These are phyloP conservation scores for Penicillium angulare DNA, from an alignment of 495 filamentous ascomycete species.

Conservation along the genomic window DNA sequence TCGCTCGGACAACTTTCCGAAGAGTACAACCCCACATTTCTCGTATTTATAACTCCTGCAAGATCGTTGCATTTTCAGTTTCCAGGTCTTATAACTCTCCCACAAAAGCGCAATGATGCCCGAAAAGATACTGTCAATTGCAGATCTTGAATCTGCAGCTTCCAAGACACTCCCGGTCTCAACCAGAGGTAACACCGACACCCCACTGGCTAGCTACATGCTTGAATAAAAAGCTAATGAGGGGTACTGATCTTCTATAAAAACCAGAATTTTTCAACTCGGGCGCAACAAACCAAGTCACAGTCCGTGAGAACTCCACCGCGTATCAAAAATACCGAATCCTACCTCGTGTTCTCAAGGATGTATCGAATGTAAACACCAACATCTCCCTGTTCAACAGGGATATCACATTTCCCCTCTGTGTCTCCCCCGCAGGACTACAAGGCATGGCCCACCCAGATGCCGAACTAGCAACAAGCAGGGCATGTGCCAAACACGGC, in stretches of 20 bases:
- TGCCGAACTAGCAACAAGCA: conserved; percentile 64
- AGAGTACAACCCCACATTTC: not conserved
- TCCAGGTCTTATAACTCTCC: not conserved
- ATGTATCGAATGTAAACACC: conserved; percentile 49
- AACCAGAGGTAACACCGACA: conserved; percentile 17
- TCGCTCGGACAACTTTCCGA: no score
- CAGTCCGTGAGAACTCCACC: conserved; percentile 42
- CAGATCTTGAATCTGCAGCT: conserved; percentile 18
- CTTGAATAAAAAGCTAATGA: not conserved
- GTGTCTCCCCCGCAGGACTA: conserved; percentile 63
- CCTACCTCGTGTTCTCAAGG: conserved; percentile 47
- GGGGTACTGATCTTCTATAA: conserved; percentile 1
- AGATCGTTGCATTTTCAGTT: no score
- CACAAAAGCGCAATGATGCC: conserved; percentile 3
- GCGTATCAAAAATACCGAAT: conserved; percentile 47
- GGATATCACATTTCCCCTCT: conserved; percentile 29
- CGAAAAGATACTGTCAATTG: conserved; percentile 18
- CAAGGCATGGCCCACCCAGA: conserved; percentile 62
- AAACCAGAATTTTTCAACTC: conserved; percentile 50
- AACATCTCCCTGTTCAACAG: conserved; percentile 40
- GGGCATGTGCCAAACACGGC: conserved; percentile 49
- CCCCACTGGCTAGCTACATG: not conserved
- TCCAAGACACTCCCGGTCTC: conserved; percentile 8
- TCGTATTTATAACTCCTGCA: no score
- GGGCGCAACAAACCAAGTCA: conserved; percentile 45